A percentile compares a stretch with the other conserved stretches of the same genome.
phyloP scores from a whole-genome alignment of 331 rosid genomes.

The Erythrophleum ivorense region DNA sequence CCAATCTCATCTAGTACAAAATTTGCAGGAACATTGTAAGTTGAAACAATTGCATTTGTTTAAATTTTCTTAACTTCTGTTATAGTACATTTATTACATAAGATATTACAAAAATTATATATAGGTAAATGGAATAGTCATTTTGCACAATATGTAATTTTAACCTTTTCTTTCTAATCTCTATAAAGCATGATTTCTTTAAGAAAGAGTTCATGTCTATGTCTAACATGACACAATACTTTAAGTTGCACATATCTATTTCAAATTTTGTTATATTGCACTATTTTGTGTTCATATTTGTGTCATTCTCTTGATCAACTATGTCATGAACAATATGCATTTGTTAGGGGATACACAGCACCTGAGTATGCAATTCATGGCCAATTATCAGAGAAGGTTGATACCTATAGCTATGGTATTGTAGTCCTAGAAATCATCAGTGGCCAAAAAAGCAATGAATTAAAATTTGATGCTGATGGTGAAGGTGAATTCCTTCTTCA shows the following conservation, averaged over 20 bases:
- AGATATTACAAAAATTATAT: too few relatives aligned
- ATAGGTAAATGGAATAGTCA: too few relatives aligned
- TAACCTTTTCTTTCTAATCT: too few relatives aligned
- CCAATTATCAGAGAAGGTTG: background rate
- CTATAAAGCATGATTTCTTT: too few relatives aligned
- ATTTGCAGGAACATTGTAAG: conserved; percentile 81
- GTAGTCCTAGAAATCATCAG: background rate
- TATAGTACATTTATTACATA: too few relatives aligned
- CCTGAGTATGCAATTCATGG: background rate
- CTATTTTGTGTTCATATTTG: background rate
- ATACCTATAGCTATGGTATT: background rate
- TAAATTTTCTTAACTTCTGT: background rate
- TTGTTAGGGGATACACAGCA: background rate
- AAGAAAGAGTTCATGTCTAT: too few relatives aligned
- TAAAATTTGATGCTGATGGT: background rate
- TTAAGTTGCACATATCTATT: background rate
- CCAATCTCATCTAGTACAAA: background rate
- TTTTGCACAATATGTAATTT: too few relatives aligned
- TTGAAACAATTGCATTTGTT: background rate
- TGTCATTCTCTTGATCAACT: background rate
- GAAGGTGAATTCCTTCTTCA: conserved; percentile 11
- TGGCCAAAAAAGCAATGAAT: background rate
- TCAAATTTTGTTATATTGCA: background rate
- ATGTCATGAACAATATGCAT: background rate
- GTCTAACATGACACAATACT: too few relatives aligned